Evolutionary conservation across 1,139 yeast species (phyloP), one percentile per base, ranked within the genome.

Genomic region (Yamadazyma mexicana): DNA sequence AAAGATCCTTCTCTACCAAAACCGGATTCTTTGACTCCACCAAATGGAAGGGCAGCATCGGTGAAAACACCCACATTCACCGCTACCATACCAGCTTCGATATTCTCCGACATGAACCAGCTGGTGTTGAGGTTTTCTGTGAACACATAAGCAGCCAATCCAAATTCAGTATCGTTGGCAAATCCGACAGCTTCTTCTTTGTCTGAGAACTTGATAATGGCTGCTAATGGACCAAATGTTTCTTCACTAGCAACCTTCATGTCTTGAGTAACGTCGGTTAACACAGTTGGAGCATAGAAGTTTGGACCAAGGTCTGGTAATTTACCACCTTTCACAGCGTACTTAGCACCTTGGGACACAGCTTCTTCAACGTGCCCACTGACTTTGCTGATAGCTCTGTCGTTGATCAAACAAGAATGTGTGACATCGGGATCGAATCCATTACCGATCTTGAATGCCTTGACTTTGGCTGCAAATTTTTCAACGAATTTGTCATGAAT

Each of bases 401-500:
- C 63, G 46, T 71, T 71, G 44, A 70, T 70, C 39, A 71, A 58
- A 48, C 75, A 70, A 32, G 73, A 73, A 46, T 72, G 77, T 14
- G 77, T 69, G 11, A 68, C 64, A n/a, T 63, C 72, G 20, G 59
- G 49, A 17, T 63, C 72, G 30, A 72, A 62, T 0, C 77, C 77
- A 48, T 71, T 64, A 31, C 77, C 77, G 35, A 68, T 62, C 46
- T 65, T 66, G 49, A 67, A 65, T 22, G 49, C 43, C 27, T 54
- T 48, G 6, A 68, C 69, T 47, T 61, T 61, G 26, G 52, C 61
- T 28, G 64, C 60, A 46, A 73, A 64, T 45, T 54, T 61, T 26
- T 51, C 48, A 40, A 67, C 59, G 47, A 75, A 73, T 54, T 78
- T 67, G 42, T 87, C 94, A 58, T 85, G 84, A 31, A 87, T 64